phyloP scores from a whole-genome alignment of 2,329 filamentous ascomycete genomes.

The Diaporthe helianthi region DNA sequence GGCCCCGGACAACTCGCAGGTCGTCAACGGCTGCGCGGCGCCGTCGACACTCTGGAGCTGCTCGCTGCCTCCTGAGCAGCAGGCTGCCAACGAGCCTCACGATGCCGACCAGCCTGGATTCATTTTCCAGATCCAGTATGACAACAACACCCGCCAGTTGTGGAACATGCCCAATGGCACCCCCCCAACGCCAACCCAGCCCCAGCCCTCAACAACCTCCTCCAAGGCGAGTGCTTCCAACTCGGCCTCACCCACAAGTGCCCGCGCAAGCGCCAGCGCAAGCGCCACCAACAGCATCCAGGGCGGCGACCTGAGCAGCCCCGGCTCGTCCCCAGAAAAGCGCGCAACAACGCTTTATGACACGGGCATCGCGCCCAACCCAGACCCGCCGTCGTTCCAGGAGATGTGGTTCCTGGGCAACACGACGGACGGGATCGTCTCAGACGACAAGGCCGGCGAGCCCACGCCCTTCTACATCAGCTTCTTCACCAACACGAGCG shows the following conservation, averaged over 20 bases:
- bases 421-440: constrained; percentile 77
- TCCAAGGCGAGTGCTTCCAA: constrained; percentile 14
- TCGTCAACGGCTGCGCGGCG: constrained; percentile 73
- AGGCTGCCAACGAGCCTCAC: constrained; percentile 68
- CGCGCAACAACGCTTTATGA: constrained; percentile 32
- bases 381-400: constrained; percentile 63
- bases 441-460: constrained; percentile 75
- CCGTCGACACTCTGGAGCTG: constrained; percentile 87
- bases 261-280: constrained; percentile 13
- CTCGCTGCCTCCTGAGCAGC: constrained; percentile 79
- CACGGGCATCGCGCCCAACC: constrained; percentile 56
- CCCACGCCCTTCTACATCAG: constrained; percentile 89
- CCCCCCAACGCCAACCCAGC: constrained; percentile 37
- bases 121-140: constrained; percentile 77
- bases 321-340: neutral
- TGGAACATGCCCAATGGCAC: constrained; percentile 56
- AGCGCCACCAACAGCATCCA: constrained; percentile 11
- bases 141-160: constrained; percentile 62
- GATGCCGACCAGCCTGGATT: constrained; percentile 77
- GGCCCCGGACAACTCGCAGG: constrained; percentile 70
- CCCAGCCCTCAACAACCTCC: constrained; percentile 20
- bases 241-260: neutral
- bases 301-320: constrained; percentile 10
- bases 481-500: constrained; percentile 60
- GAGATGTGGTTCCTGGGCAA: constrained; percentile 86